Evolutionary conservation across 148 eudicot species (phyloP).

Genomic region (Vaccinium darrowii): DNA sequence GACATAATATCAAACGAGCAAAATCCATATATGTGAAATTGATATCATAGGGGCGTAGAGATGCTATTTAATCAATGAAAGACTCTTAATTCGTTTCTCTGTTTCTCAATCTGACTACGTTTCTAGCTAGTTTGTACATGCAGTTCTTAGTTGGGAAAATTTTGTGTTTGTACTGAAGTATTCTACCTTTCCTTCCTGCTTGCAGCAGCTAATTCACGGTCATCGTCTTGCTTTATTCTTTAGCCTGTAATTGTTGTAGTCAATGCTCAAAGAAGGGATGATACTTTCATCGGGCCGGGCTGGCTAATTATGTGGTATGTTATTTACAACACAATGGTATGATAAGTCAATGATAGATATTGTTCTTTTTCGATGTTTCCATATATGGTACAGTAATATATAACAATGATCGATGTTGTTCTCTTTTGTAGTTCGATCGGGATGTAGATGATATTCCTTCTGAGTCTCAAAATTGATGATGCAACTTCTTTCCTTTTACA

Average conservation of each 20-base stretch:
- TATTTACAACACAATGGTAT: neutral
- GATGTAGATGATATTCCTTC: neutral
- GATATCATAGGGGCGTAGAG: no score
- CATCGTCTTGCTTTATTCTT: constrained; percentile 25
- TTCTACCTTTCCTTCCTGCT: neutral
- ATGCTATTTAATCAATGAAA: no score
- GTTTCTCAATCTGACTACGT: no score
- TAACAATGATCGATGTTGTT: neutral
- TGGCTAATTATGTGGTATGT: neutral
- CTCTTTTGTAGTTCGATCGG: neutral
- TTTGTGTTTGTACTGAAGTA: neutral
- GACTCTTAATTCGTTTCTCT: no score
- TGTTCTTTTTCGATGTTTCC: neutral
- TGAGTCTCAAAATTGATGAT: neutral
- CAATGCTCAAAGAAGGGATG: neutral
- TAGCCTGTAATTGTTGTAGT: constrained; percentile 11
- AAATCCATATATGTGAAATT: no score
- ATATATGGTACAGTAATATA: neutral
- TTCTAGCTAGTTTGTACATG: neutral
- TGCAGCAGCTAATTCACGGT: constrained; percentile 20
- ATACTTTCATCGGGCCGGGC: neutral
- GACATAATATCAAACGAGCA: no score
- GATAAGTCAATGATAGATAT: neutral
- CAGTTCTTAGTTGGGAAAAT: neutral
- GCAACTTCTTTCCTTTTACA: neutral